Percentiles rank a stretch among this genome's conserved stretches.
These are phyloP conservation scores for Aspergillus udagawae DNA, from an alignment of 2,329 filamentous ascomycete species.

Conservation along the genomic window DNA sequence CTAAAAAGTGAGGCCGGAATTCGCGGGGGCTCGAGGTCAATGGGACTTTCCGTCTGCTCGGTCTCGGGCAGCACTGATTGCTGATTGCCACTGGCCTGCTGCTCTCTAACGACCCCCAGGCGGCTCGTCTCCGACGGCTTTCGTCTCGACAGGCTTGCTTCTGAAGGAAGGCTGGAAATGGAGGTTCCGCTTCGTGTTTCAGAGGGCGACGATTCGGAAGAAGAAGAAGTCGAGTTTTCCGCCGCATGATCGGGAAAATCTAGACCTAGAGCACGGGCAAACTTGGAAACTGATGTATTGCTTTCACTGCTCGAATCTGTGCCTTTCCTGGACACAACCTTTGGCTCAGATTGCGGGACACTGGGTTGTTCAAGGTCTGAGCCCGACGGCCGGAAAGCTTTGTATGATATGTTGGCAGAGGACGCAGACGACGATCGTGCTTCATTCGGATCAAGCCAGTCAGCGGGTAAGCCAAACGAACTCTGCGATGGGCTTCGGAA, in stretches of 20 bases:
- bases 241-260: constrained; percentile 63
- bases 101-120: constrained; percentile 55
- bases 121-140: constrained; percentile 35
- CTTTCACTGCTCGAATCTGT: constrained; percentile 30
- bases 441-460: constrained; percentile 19
- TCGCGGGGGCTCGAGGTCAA: constrained; percentile 25
- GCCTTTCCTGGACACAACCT: constrained; percentile 6
- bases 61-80: constrained; percentile 25
- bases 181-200: constrained; percentile 60
- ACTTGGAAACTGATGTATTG: constrained; percentile 35
- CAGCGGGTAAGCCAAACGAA: constrained; percentile 11
- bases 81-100: constrained; percentile 36
- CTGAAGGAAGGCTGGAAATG: constrained; percentile 54
- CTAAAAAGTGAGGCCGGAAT: constrained; percentile 29
- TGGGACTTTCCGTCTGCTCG: constrained; percentile 30
- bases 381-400: constrained; percentile 15
- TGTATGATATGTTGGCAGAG: constrained; percentile 12
- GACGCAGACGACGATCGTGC: constrained; percentile 13
- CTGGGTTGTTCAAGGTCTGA: constrained; percentile 21
- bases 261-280: constrained; percentile 36
- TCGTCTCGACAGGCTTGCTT: constrained; percentile 24
- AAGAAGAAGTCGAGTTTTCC: constrained; percentile 63
- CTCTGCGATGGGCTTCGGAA: constrained; percentile 17
- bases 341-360: constrained; percentile 7
- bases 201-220: constrained; percentile 59